Conservation (phyloP, 495 filamentous ascomycete genomes). For the Talaromyces liani region DNA sequence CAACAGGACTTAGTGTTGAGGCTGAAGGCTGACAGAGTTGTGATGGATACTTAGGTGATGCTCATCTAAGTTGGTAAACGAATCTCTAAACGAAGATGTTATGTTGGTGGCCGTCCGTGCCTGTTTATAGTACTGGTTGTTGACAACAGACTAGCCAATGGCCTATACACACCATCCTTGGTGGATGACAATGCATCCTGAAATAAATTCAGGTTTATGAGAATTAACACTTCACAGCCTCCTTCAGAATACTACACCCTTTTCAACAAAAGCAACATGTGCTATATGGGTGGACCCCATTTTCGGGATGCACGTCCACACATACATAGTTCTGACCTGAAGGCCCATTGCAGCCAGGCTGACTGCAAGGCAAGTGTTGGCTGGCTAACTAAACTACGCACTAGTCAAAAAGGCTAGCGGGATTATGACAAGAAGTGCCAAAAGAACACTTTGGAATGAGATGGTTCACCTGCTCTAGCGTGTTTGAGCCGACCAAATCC, state of each 20-base stretch:
- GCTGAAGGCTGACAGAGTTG: not conserved
- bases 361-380: not conserved
- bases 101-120: constrained; percentile 6
- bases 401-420: not conserved
- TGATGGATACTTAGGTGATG: not conserved
- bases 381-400: not conserved
- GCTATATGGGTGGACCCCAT: constrained; percentile 3
- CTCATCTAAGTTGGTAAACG: constrained; percentile 1
- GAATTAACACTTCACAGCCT: not conserved
- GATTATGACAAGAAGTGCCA: not conserved
- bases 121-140: constrained; percentile 5
- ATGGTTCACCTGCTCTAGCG: not conserved
- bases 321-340: not conserved
- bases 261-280: not conserved
- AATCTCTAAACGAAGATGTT: not conserved
- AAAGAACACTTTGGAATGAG: not conserved
- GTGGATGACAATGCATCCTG: constrained; percentile 2
- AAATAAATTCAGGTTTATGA: constrained; percentile 1
- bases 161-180: not conserved
- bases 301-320: not conserved
- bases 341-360: not conserved
- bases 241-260: not conserved
- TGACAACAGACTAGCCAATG: not conserved
- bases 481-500: not conserved
- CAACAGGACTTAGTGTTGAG: not conserved